phyloP scores from a whole-genome alignment of 176 grass and related monocot species.

The Hsuehochloa calcarea region DNA sequence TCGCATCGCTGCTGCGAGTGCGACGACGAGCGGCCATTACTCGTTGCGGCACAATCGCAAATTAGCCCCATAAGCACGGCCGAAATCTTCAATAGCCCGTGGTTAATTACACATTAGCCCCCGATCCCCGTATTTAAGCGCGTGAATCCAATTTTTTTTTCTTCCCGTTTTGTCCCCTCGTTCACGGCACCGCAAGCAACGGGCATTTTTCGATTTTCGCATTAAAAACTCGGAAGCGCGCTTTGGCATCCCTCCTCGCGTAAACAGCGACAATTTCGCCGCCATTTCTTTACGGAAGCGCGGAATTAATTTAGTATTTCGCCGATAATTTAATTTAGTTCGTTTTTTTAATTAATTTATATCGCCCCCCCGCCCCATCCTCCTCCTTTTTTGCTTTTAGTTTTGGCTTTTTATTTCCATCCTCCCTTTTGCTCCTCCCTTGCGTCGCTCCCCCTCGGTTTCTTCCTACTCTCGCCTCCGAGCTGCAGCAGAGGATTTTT shows the following conservation, averaged over 20 bases:
- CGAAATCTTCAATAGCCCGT: background rate
- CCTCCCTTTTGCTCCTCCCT: constrained; percentile 9
- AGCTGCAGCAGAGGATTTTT: background rate
- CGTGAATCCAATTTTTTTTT: background rate
- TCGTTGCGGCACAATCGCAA: background rate
- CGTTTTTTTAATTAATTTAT: constrained; percentile 36
- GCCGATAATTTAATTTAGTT: constrained; percentile 45
- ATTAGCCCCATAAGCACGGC: background rate
- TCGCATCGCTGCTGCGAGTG: background rate
- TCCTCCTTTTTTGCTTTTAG: constrained; percentile 63
- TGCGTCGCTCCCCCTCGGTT: background rate
- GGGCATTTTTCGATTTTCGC: constrained; percentile 42
- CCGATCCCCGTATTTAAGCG: background rate
- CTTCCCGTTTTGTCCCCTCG: constrained; percentile 26
- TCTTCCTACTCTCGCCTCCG: constrained; percentile 16
- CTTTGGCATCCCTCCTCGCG: background rate
- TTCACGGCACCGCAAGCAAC: background rate
- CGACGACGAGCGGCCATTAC: background rate
- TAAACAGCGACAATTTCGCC: constrained; percentile 50
- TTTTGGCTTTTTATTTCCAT: constrained; percentile 76
- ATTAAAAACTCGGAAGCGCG: constrained; percentile 39
- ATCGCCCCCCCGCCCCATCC: constrained; percentile 31
- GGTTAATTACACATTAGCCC: background rate
- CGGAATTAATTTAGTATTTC: constrained; percentile 36
- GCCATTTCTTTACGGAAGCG: constrained; percentile 30